Evolutionary conservation across 345 rosid genomes (phyloP), one percentile per base, ranked within the genome.

Genomic region (Schrenkiella parvula): DNA sequence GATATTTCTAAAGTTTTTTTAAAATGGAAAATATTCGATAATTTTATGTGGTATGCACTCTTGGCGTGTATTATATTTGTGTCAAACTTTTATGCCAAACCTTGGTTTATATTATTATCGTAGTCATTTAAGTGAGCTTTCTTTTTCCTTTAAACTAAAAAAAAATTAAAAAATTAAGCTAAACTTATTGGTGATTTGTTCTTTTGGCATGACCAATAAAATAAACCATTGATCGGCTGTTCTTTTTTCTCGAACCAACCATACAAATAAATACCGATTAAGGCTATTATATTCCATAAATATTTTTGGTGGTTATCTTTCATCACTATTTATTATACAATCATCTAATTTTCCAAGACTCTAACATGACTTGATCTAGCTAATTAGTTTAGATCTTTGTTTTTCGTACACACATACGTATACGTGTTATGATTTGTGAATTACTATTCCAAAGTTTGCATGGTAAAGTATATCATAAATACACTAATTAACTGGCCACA

Each of bases 71-170:
- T 68, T 31, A 61, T 68, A 68, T 75, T 67, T 37, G 50, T 68
- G 67, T 68, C 79, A 68, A 75, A 53, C 64, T 68, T 73, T 75
- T 52, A 61, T 68, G 64, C 74, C 79, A 61, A 75, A 75, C 74
- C 74, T 53, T 59, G 69, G 79, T 68, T 68, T 68, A 60, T 61
- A 68, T 59, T 68, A 60, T 34, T 53, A 61, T 75, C 79, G 64
- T 68, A 53, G 62, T 75, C 44, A 52, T 51, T 47, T 68, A 75
- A 52, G 72, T 66, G 67, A 66, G 61, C 67, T 66, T 75, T 75
- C 73, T 75, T 68, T 75, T 60, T 68, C 68, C 62, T 42, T 52
- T 29, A 61, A 59, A 60, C 68, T 62, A 59, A 51, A 64, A 23
- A 3, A 28, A 38, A 41, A 28, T 3, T 29, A 48, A 50, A 8